Evolutionary conservation across 2,329 filamentous ascomycete genomes (phyloP), one percentile per base, ranked within the genome.

Genomic region (Sphaerulina musiva): DNA sequence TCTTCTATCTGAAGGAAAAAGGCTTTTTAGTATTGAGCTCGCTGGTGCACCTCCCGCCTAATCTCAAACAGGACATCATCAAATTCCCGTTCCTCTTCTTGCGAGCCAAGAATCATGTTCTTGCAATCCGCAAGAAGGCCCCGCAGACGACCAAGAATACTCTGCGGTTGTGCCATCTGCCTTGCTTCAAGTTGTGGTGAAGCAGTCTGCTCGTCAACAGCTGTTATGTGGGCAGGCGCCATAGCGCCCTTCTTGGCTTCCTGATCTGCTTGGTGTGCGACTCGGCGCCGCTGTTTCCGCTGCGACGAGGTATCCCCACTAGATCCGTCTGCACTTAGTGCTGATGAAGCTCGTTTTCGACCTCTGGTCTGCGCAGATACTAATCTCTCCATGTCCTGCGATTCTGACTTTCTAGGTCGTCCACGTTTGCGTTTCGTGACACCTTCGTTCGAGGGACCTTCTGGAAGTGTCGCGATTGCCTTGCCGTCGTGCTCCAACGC

Each of bases 31-130:
- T 53, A 44, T 26, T 51, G 17, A 4, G 52, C 83, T 12, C 87
- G 88, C 53, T 84, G 81, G 68, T 86, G 87, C 48, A 91, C 77
- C 68, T 86, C 83, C 59, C 80, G 78, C 69, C 87, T 85, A 60
- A 92, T 81, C 68, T 92, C 86, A 74, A 91, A 88, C 66, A 93
- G 77, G 63, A 89, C 73, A 66, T 91, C 85, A 65, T 93, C 88
- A 60, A 93, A 78, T 66, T 85, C 78, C 55, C 83, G 78, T 50
- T 89, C 80, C 48, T 89, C 80, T 57, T 88, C 83, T 9, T 80
- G 76, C 9, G 81, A 77, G 12, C 82, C 82, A 41, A 95, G 71
- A 12, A 79, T 75, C 20, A 83, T 76, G 29, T 72, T 73, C 51
- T 78, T 79, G 54, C 90, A 74, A 59, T 82, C 78, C 17, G 76